Percentiles rank a stretch among this genome's conserved stretches.
These are phyloP conservation scores for Glomus cerebriforme DNA, from an alignment of 192 early-diverging fungal genomes.

Conservation along the genomic window DNA sequence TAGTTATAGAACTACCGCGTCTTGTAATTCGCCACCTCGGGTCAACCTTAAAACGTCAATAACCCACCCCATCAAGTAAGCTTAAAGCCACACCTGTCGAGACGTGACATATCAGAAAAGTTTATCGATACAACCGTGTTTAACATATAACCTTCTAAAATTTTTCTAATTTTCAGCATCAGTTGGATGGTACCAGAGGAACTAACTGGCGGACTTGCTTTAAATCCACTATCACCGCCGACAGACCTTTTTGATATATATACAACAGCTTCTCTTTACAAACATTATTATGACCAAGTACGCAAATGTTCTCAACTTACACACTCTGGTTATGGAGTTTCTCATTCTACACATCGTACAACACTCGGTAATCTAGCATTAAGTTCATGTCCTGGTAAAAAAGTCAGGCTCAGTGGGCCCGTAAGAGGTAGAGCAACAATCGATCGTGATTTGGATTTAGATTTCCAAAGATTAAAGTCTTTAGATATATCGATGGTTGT, in stretches of 20 bases:
- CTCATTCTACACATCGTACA: neutral
- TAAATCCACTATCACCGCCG: neutral
- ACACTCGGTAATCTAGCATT: slow-evolving; percentile 64
- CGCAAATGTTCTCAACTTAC: neutral
- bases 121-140: neutral
- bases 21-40: slow-evolving; percentile 6
- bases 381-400: slow-evolving; percentile 78
- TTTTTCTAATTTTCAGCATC: neutral
- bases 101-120: neutral
- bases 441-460: slow-evolving; percentile 69
- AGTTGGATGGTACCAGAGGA: slow-evolving; percentile 29
- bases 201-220: neutral
- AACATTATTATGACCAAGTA: slow-evolving; percentile 14
- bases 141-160: neutral
- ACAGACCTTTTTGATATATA: slow-evolving; percentile 29
- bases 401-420: slow-evolving; percentile 71
- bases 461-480: slow-evolving; percentile 64
- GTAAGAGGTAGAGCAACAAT: slow-evolving; percentile 70
- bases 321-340: neutral
- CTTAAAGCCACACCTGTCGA: neutral
- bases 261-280: slow-evolving; percentile 1
- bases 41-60: slow-evolving; percentile 22
- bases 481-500: slow-evolving; percentile 62
- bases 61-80: slow-evolving; percentile 30
- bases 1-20: slow-evolving; percentile 10